phyloP scores from a whole-genome alignment of 1,284 basidiomycete genomes.

The Ustilago crameri region DNA sequence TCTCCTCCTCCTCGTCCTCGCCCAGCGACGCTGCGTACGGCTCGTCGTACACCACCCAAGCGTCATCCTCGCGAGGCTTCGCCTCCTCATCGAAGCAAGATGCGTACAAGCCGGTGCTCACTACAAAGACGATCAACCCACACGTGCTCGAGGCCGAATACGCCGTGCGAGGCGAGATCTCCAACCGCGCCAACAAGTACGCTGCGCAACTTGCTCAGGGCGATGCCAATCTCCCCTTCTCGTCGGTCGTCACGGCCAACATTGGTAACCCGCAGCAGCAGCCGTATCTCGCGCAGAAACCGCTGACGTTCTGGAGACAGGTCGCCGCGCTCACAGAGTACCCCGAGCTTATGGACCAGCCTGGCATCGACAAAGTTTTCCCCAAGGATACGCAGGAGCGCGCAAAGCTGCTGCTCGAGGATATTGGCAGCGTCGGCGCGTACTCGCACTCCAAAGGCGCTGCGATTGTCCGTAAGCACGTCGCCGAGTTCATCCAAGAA shows the following conservation, averaged over 20 bases:
- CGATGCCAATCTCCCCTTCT: constrained; percentile 79
- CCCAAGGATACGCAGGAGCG: constrained; percentile 86
- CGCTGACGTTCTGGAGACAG: constrained; percentile 93
- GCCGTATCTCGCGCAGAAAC: constrained; percentile 85
- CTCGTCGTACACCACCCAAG: constrained; percentile 42
- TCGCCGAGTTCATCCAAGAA: constrained; percentile 85
- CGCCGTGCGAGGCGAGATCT: constrained; percentile 95
- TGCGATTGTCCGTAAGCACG: constrained; percentile 84
- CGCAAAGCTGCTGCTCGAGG: constrained; percentile 80
- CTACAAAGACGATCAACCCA: constrained; percentile 75
- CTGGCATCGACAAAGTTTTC: constrained; percentile 76
- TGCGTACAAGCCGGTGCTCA: constrained; percentile 70
- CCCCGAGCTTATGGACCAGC: constrained; percentile 83
- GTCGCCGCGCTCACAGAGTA: constrained; percentile 91
- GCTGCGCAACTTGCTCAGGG: constrained; percentile 64
- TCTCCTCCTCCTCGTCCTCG: constrained; percentile 32
- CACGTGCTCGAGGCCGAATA: constrained; percentile 89
- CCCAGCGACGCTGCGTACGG: constrained; percentile 28
- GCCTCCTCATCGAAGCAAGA: constrained; percentile 35
- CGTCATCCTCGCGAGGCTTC: constrained; percentile 32
- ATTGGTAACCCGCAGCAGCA: constrained; percentile 98
- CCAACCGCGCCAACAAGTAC: constrained; percentile 87
- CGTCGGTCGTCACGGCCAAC: constrained; percentile 90
- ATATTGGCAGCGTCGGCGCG: constrained; percentile 93
- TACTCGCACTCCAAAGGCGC: constrained; percentile 97